Conservation (phyloP, 495 filamentous ascomycete species). For the Annulohypoxylon maeteangense region DNA sequence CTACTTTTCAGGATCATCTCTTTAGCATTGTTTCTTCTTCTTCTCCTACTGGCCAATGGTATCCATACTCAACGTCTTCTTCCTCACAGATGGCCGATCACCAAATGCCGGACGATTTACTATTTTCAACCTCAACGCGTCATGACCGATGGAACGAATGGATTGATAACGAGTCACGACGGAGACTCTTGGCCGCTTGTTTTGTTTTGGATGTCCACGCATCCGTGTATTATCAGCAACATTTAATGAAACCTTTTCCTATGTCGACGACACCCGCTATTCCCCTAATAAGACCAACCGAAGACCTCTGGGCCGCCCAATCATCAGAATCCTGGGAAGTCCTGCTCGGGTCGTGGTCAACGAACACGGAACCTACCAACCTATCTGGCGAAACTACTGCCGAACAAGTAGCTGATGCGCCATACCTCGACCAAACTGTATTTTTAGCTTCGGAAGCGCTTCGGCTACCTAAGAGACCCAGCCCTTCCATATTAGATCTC, state of each 20-base stretch:
- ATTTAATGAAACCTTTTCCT: conserved; percentile 43
- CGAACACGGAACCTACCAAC: conserved; percentile 38
- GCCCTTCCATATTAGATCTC: conserved; percentile 46
- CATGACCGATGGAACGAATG: conserved; percentile 59
- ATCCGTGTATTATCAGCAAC: conserved; percentile 59
- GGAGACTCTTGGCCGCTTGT: conserved; percentile 61
- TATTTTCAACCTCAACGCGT: conserved; percentile 34
- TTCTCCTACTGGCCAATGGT: conserved; percentile 49
- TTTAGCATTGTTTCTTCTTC: conserved; percentile 51
- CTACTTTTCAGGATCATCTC: conserved; percentile 47
- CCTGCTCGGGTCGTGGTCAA: conserved; percentile 40
- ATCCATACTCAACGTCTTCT: conserved; percentile 59
- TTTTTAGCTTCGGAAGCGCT: conserved; percentile 52
- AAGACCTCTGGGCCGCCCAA: conserved; percentile 54
- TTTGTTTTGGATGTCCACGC: conserved; percentile 63
- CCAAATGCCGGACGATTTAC: conserved; percentile 45
- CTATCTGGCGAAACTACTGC: conserved; percentile 46
- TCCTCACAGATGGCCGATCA: conserved; percentile 55
- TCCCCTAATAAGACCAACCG: conserved; percentile 51
- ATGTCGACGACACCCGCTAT: conserved; percentile 46
- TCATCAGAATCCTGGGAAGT: conserved; percentile 51
- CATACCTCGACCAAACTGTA: conserved; percentile 50
- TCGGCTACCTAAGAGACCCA: conserved; percentile 50
- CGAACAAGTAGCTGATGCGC: conserved; percentile 42
- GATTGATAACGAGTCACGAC: conserved; percentile 59